phyloP scores from a whole-genome alignment of 768 basidiomycete species.

The Ephemerocybe angulata region DNA sequence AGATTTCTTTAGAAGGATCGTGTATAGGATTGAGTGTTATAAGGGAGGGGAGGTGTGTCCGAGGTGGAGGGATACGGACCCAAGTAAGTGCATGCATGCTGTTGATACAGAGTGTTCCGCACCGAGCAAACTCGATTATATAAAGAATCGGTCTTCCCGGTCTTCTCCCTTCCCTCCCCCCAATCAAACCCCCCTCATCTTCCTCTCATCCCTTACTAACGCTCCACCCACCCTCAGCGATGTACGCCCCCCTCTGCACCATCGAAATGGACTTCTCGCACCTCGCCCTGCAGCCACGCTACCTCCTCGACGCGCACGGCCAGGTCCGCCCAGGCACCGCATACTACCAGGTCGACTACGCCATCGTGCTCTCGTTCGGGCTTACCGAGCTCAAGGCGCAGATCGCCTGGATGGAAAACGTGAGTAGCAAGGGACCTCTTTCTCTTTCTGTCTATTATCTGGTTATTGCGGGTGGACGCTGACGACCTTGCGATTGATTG shows the following conservation, averaged over 20 bases:
- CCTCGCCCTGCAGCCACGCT: background rate
- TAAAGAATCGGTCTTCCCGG: no score
- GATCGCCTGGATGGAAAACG: constrained; percentile 44
- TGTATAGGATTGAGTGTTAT: constrained; percentile 17
- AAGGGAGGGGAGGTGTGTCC: constrained; percentile 14
- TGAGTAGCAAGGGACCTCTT: background rate
- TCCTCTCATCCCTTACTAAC: background rate
- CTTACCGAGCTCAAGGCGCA: constrained; percentile 52
- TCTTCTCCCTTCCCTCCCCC: no score
- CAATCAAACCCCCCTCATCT: no score
- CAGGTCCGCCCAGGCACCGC: background rate
- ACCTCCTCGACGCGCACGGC: background rate
- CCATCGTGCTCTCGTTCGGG: constrained; percentile 49
- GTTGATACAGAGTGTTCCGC: no score
- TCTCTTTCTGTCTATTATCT: background rate
- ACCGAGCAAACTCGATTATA: no score
- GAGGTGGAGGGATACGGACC: constrained; percentile 20
- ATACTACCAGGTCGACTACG: constrained; percentile 34
- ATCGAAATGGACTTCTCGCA: constrained; percentile 20
- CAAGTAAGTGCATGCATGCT: constrained; percentile 16
- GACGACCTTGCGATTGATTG: no score
- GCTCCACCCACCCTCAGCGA: constrained; percentile 3
- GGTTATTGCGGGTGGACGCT: no score
- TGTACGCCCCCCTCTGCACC: constrained; percentile 17
- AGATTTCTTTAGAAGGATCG: constrained; percentile 6